Evolutionary conservation across 352 stramenopile species (phyloP), one percentile per base, ranked within the genome.

Genomic region (Phytophthora capsici): DNA sequence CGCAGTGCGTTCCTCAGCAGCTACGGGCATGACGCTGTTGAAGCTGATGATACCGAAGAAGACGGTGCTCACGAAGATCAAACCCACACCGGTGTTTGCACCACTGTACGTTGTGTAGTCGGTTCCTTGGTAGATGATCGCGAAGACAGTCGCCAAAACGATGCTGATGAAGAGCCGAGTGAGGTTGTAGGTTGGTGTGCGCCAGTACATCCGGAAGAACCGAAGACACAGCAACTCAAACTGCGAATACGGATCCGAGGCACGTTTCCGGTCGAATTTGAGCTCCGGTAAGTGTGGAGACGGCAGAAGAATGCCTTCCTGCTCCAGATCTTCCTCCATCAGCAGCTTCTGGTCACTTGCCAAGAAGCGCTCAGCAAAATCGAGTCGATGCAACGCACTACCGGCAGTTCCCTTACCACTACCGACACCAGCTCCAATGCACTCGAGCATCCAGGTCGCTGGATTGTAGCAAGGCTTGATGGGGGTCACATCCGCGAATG

Each of bases 1-100:
- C 28, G 91, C 84, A 14, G 92, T 90, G 41, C 94, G 80, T 55
- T 98, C 89, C n/a, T 87, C 78, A 32, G 89, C 69, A 41, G 49
- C 58, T 1, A 66, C 58, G 3, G 48, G 58, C 58, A 66, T 66
- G 23, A 66, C 58, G 30, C 49, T 66, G 58, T 66, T 66, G 49
- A 66, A 88, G 30, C 74, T 76, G 49, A 66, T 66, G n/a, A 66
- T 23, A n/a, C 79, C 77, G 30, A 93, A 77, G 64, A 98, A 97
- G 46, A 95, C 44, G 12, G 91, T 86, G 14, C 79, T 86, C 4
- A 91, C 63, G 73, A 95, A 98, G 41, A 97, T 88, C 14, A 96
- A 78, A 55, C 86, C 84, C 12, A 97, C 56, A 19, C 76, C 81
- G 1, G 66, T 28, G 48, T 80, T 86, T 4, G 64, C 57, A 17